Conservation (phyloP, 1,284 basidiomycete genomes). For the Apiotrichum sp. region DNA sequence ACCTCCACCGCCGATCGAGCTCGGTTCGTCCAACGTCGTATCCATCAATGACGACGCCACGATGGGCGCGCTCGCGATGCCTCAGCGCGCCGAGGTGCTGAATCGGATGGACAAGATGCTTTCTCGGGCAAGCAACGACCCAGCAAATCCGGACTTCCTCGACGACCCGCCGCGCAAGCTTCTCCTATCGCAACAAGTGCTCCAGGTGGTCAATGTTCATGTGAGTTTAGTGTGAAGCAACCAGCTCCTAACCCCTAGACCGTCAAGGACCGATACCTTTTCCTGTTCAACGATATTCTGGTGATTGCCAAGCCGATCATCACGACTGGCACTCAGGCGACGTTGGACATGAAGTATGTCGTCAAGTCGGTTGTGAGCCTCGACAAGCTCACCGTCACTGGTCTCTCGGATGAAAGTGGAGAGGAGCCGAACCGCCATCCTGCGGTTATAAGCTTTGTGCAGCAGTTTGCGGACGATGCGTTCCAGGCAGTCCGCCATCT, state of each 20-base stretch:
- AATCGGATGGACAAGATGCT: conserved; percentile 52
- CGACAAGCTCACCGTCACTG: conserved; percentile 49
- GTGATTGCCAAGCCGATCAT: conserved; percentile 61
- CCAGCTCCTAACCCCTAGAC: conserved; percentile 48
- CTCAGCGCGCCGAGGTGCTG: conserved; percentile 29
- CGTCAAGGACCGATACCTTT: conserved; percentile 92
- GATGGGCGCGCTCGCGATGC: neutral
- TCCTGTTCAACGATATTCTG: conserved; percentile 89
- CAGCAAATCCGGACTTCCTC: conserved; percentile 59
- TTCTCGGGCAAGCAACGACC: conserved; percentile 54
- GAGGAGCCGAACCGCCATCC: conserved; percentile 52
- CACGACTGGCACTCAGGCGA: conserved; percentile 55
- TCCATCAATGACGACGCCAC: conserved; percentile 15
- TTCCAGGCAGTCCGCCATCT: conserved; percentile 63
- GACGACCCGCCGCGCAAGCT: conserved; percentile 82
- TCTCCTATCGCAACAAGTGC: conserved; percentile 72
- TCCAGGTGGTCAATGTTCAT: conserved; percentile 66
- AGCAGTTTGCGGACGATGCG: conserved; percentile 67
- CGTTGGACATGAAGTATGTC: conserved; percentile 72
- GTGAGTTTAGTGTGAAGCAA: neutral
- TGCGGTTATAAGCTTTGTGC: conserved; percentile 61
- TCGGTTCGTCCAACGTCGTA: conserved; percentile 13
- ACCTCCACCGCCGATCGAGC: conserved; percentile 15
- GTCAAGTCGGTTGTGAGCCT: conserved; percentile 82
- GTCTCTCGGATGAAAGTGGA: conserved; percentile 30